These are phyloP conservation scores for Phytophthora cactorum DNA, from an alignment of 352 stramenopile species.

Conservation along the genomic window DNA sequence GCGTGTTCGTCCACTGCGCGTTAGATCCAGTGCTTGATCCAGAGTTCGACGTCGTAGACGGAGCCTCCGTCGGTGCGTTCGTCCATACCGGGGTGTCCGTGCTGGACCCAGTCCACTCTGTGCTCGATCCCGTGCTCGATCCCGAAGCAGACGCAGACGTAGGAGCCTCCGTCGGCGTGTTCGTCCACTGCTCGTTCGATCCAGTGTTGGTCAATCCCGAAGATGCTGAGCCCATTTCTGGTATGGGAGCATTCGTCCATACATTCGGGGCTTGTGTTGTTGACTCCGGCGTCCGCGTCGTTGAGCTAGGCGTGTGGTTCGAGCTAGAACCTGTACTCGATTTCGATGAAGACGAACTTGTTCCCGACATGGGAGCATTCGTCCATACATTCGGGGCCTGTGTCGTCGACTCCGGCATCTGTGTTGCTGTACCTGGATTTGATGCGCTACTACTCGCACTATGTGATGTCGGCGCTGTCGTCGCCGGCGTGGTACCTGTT, in stretches of 20 bases:
- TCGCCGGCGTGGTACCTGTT: conserved; percentile 4
- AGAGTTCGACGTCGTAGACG: too few species aligned
- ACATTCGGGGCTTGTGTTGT: conserved; percentile 3
- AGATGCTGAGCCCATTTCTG: neutral
- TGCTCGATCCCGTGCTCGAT: neutral
- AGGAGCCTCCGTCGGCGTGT: conserved; percentile 4
- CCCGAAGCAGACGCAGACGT: conserved; percentile 1
- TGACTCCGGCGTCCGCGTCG: conserved; percentile 7
- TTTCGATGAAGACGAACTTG: neutral
- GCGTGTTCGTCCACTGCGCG: neutral
- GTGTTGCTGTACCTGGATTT: conserved; percentile 11
- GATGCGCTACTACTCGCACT: conserved; percentile 11
- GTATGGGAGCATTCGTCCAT: conserved; percentile 10
- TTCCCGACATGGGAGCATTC: neutral
- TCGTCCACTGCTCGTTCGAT: neutral
- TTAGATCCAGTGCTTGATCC: neutral
- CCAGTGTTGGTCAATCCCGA: conserved; percentile 2
- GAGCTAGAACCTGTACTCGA: conserved; percentile 5
- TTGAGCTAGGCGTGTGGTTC: neutral
- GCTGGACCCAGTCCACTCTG: too few species aligned
- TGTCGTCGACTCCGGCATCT: conserved; percentile 5
- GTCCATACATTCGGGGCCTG: neutral
- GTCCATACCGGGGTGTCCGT: neutral
- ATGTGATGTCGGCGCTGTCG: conserved; percentile 6
- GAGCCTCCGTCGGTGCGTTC: neutral